Evolutionary conservation across 805 yeast species (phyloP).

Genomic region (Dipodascus albidus): DNA sequence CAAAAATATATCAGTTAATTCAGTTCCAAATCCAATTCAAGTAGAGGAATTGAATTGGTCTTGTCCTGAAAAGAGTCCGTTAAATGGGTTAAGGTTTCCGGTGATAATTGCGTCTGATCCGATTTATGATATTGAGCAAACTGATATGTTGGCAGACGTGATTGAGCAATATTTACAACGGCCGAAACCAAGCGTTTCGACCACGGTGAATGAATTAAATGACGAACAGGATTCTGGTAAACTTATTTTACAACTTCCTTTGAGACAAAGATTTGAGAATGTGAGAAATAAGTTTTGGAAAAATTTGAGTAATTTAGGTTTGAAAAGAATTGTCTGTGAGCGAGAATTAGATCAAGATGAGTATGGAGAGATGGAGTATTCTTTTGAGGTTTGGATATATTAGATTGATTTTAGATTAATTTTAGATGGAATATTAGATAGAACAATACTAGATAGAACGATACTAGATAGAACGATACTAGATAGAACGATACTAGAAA

Average conservation of each 20-base stretch:
- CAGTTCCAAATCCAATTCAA: constrained; percentile 10
- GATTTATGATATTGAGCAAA: constrained; percentile 74
- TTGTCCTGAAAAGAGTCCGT: constrained; percentile 32
- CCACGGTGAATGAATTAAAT: too few relatives aligned
- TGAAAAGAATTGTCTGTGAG: constrained; percentile 28
- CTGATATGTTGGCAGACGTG: constrained; percentile 56
- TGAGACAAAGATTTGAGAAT: constrained; percentile 51
- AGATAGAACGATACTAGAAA: too few relatives aligned
- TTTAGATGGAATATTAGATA: too few relatives aligned
- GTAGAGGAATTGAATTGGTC: constrained; percentile 72
- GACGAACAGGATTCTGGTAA: constrained; percentile 24
- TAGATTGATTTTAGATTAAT: too few relatives aligned
- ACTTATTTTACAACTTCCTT: constrained; percentile 66
- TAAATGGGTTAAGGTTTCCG: constrained; percentile 30
- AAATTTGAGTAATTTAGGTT: constrained; percentile 29
- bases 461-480: too few relatives aligned
- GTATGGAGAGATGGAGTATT: constrained; percentile 60
- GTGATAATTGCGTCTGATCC: constrained; percentile 79
- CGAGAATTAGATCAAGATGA: constrained; percentile 69
- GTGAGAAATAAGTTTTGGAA: constrained; percentile 55
- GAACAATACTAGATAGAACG: too few relatives aligned
- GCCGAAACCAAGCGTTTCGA: too few relatives aligned
- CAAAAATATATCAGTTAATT: constrained; percentile 47
- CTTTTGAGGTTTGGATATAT: constrained; percentile 16
- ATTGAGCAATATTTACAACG: constrained; percentile 35